Base-by-base conservation (phyloP, 2,329 filamentous ascomycete genomes). In the Aspergillus japonicus region DNA sequence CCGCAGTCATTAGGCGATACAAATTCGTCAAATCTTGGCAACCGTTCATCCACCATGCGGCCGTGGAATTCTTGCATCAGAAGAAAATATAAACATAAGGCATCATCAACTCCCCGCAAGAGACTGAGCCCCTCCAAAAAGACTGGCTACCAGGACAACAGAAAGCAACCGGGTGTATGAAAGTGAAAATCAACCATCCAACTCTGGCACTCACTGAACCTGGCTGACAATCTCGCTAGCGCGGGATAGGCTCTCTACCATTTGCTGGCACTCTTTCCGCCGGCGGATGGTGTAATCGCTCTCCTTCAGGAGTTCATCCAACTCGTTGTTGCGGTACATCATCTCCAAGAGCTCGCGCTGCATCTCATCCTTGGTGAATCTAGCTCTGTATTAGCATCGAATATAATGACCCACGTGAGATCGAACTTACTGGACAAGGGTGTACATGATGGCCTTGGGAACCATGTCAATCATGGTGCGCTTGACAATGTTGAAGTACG, bases 391-490 rank as follows among this genome's bases (percentile, higher is more conserved):
- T 71, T 58, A 68, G 62, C 19, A 2, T 24, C 26, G 14, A 14
- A 12, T 2, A 6, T n/a, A n/a, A 14, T 24, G 16, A 21, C 4
- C 6, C 8, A 10, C 39, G 23, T n/a, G 29, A 7, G 2, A 47
- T 47, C 33, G 16, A 21, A 88, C 92, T 76, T 87, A 96, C 90
- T 94, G 89, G 54, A 99, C 95, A 50, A 99, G 89, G 69, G 86
- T 97, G 67, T 98, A 85, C 95, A 99, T 99, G 74, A 99, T 96
- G 47, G 95, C 95, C 81, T 99, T 99, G 68, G 95, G 95, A 5
- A 99, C 95, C 95, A 99, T 99, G 73, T 99, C 95, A 67, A 98
- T 97, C 92, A 99, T 96, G 62, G 96, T 99, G 68, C 95, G 86
- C 82, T 92, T 92, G 66, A 97, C 93, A 74, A 99, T 99, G 80